These are phyloP conservation scores for Symbiodinium pilosum DNA, from an alignment of 73 alveolate species.

Conservation along the genomic window DNA sequence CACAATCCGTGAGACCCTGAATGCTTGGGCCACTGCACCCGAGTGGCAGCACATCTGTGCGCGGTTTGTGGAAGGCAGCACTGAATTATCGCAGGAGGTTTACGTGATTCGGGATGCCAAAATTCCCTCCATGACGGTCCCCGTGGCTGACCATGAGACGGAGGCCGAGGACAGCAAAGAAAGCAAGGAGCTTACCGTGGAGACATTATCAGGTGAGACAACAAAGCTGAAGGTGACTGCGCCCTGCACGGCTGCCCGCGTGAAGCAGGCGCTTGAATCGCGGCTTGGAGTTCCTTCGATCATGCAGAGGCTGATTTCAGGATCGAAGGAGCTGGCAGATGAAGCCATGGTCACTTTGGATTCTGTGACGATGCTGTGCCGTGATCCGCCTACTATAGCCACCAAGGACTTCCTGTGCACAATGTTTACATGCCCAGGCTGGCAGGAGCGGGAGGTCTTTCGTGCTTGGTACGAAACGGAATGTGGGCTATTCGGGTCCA, in stretches of 20 bases:
- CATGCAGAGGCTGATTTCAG: background rate
- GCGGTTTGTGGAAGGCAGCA: background rate
- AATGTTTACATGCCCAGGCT: background rate
- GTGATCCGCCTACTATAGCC: background rate
- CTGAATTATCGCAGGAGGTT: background rate
- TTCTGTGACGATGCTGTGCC: background rate
- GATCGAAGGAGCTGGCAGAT: background rate
- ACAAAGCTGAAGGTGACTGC: background rate
- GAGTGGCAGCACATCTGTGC: background rate
- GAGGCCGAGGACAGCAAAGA: too few species aligned
- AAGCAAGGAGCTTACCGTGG: background rate
- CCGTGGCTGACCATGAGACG: too few species aligned
- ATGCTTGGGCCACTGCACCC: background rate
- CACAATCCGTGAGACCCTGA: background rate
- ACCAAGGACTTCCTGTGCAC: background rate
- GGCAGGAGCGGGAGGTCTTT: background rate
- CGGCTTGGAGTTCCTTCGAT: background rate
- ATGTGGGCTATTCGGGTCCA: background rate
- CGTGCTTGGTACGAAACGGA: background rate
- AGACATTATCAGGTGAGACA: background rate
- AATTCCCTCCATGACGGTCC: background rate
- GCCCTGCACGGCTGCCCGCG: background rate
- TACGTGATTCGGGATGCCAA: background rate
- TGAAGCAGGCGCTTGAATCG: background rate
- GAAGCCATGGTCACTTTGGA: background rate